Evolutionary conservation across 345 rosid species (phyloP).

Genomic region (Brassica cretica): DNA sequence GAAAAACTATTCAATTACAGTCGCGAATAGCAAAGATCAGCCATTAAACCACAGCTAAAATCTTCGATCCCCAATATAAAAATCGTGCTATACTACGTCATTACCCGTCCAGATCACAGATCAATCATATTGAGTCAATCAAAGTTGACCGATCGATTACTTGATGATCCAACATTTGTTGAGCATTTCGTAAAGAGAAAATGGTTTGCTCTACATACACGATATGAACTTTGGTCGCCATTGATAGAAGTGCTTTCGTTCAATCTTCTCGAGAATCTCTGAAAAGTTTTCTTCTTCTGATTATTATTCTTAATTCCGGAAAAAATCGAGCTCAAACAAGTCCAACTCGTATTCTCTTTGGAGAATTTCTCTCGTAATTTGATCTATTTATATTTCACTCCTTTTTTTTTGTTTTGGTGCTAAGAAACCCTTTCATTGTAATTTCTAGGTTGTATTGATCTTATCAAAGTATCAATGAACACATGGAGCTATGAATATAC

Average conservation of each 20-base stretch:
- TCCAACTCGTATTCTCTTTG: background rate
- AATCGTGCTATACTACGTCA: background rate
- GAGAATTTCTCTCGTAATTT: background rate
- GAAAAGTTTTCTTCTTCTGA: background rate
- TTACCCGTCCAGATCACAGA: background rate
- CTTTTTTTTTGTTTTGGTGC: background rate
- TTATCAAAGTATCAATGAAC: background rate
- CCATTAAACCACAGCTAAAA: background rate
- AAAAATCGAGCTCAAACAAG: slow-evolving; percentile 14
- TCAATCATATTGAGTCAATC: background rate
- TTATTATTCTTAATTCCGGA: background rate
- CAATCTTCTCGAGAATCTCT: background rate
- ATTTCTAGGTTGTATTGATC: background rate
- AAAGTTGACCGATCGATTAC: background rate
- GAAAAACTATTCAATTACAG: background rate
- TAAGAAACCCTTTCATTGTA: background rate
- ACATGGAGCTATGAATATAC: background rate
- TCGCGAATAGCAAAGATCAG: background rate
- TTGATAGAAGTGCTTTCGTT: slow-evolving; percentile 14
- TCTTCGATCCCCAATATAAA: background rate
- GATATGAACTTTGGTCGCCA: slow-evolving; percentile 69
- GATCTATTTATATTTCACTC: background rate
- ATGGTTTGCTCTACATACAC: slow-evolving; percentile 51
- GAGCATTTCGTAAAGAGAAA: background rate
- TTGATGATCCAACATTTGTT: background rate